A percentile compares a stretch with the other conserved stretches of the same genome.
Evolutionary conservation across 1,284 basidiomycete genomes (phyloP).

Genomic region (Cryptococcus sp.): DNA sequence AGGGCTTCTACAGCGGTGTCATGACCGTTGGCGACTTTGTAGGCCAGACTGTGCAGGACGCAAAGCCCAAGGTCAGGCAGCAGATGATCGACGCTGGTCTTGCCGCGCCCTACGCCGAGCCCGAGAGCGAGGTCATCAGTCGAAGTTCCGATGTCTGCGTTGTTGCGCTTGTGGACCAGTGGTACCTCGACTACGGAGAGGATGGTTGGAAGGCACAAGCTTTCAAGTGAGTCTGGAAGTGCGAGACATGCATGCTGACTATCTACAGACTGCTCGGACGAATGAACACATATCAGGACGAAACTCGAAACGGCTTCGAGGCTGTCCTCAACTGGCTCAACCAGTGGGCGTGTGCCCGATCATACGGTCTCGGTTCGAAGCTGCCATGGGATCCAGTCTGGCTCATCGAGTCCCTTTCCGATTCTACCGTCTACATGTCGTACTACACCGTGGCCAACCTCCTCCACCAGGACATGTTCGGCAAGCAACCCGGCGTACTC

Average conservation of each 20-base stretch:
- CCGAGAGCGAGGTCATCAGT: conserved; percentile 87
- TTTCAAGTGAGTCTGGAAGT: conserved; percentile 64
- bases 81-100: conserved; percentile 76
- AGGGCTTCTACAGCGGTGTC: conserved; percentile 91
- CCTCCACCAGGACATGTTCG: conserved; percentile 78
- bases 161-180: conserved; percentile 97
- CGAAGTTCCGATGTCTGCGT: conserved; percentile 94
- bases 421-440: conserved; percentile 98
- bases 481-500: conserved; percentile 75
- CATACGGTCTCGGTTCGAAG: conserved; percentile 93
- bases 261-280: conserved; percentile 68
- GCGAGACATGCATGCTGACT: background rate
- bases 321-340: conserved; percentile 93
- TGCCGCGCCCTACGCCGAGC: conserved; percentile 92
- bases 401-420: conserved; percentile 93
- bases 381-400: conserved; percentile 97
- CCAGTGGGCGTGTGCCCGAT: conserved; percentile 97
- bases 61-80: conserved; percentile 84
- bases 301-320: conserved; percentile 91
- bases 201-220: conserved; percentile 80
- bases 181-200: conserved; percentile 99
- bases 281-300: conserved; percentile 87
- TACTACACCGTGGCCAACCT: conserved; percentile 95
- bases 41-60: conserved; percentile 83
- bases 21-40: conserved; percentile 90